These are phyloP conservation scores for Oryza nivara DNA, from an alignment of 176 grass and related monocot genomes.

Conservation along the genomic window DNA sequence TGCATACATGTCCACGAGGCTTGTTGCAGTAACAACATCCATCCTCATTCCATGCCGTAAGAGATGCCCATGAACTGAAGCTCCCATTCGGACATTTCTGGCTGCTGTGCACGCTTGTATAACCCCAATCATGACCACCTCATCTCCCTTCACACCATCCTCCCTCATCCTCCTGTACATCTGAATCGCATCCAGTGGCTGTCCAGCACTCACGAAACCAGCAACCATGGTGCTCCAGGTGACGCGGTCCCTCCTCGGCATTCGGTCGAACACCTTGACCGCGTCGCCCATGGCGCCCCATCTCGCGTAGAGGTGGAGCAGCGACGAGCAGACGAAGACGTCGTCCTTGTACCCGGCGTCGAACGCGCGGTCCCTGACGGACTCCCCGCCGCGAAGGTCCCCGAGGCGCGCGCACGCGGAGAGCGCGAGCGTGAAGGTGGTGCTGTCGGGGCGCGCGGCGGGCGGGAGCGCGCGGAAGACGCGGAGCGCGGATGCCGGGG, in stretches of 20 bases:
- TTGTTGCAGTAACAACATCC: conserved; percentile 47
- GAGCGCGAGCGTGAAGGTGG: conserved; percentile 70
- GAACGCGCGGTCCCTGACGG: conserved; percentile 40
- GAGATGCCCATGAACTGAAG: conserved; percentile 56
- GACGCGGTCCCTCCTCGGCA: conserved; percentile 57
- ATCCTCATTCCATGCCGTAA: conserved; percentile 50
- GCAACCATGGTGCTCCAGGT: conserved; percentile 71
- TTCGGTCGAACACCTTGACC: conserved; percentile 53
- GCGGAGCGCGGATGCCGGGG: conserved; percentile 40
- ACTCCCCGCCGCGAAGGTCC: conserved; percentile 44
- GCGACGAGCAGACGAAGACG: conserved; percentile 65
- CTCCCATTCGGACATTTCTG: conserved; percentile 38
- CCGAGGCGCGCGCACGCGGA: conserved; percentile 56
- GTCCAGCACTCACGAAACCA: conserved; percentile 50
- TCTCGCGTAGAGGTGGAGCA: conserved; percentile 57
- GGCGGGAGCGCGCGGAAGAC: conserved; percentile 53
- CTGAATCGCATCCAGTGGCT: conserved; percentile 43
- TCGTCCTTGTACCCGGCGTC: conserved; percentile 42
- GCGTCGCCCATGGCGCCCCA: conserved; percentile 59
- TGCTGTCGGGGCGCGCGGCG: conserved; percentile 56
- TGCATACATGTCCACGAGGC: conserved; percentile 59
- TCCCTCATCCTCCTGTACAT: conserved; percentile 57
- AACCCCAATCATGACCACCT: conserved; percentile 55
- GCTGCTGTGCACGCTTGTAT: conserved; percentile 38
- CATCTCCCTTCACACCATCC: conserved; percentile 43